Conservation (phyloP, 2,329 filamentous ascomycete species). For the Diaporthe eres region DNA sequence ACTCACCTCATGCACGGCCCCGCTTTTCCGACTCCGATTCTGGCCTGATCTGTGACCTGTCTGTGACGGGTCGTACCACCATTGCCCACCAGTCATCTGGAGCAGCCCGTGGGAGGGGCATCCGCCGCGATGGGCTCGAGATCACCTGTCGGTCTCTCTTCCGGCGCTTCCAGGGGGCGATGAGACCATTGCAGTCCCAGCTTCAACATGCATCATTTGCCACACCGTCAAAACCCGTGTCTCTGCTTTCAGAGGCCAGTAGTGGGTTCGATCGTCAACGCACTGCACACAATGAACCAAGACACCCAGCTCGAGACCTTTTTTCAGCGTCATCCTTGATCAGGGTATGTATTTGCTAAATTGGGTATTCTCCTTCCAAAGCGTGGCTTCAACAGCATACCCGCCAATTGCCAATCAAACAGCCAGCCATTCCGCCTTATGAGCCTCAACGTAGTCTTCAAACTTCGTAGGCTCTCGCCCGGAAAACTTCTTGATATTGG, state of each 20-base stretch:
- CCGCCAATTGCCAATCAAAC: neutral
- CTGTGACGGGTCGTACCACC: constrained; percentile 25
- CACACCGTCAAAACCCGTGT: neutral
- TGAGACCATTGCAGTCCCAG: constrained; percentile 8
- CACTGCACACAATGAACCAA: neutral
- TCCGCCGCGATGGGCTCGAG: neutral
- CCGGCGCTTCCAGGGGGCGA: neutral
- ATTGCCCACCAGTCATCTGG: neutral
- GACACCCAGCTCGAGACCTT: neutral
- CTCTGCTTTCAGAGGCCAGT: neutral
- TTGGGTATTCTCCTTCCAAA: neutral
- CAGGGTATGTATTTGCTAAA: neutral
- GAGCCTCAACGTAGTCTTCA: constrained; percentile 34
- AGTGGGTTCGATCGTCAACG: neutral
- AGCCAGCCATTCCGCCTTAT: constrained; percentile 39
- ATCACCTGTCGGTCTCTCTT: neutral
- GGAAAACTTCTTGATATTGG: constrained; percentile 38
- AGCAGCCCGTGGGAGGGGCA: constrained; percentile 1
- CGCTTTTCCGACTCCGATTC: constrained; percentile 38
- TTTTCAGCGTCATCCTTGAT: neutral
- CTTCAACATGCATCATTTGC: neutral
- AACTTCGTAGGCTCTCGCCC: constrained; percentile 35
- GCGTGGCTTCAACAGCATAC: neutral
- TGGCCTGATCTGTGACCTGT: constrained; percentile 40
- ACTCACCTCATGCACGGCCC: constrained; percentile 32